Evolutionary conservation across 1,284 basidiomycete genomes (phyloP), one percentile per base, ranked within the genome.

Genomic region (Heterobasidion occidentale): DNA sequence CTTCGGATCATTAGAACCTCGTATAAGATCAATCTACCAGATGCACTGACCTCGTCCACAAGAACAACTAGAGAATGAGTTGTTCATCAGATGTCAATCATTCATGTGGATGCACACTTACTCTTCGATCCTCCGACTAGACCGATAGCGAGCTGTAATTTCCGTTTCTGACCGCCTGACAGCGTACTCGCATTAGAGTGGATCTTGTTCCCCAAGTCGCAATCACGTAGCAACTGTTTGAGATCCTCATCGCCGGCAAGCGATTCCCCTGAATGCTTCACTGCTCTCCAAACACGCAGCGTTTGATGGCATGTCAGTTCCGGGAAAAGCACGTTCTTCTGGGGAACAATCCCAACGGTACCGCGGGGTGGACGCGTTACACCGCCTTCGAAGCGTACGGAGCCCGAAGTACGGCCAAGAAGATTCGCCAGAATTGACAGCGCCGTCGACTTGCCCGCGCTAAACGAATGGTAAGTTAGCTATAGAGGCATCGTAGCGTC

Each of bases 241-340:
- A 83, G 68, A 65, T 90, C 84, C 53, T 81, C 80, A 14, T 78
- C 68, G 6, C 64, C 69, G 11, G 69, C 62, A 2, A 52, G 44
- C 36, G 75, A 71, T 46, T 71, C 69, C n/a, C 71, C 68, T n/a
- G 80, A 77, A 63, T 79, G 79, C 67, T 92, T 92, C 64, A 92
- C 77, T 5, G 83, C 83, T 36, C 73, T 75, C 89, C 90, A 92
- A 14, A 92, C 76, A 2, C 76, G 74, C 27, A 92, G 72, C 2
- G 88, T 91, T 68, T 92, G 84, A 55, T 81, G 74, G 64, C 87
- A 90, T 1, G 84, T 80, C 27, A 92, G 73, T 59, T 92, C 88
- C 1, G 88, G 81, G 69, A 90, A 90, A 1, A 92, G 74, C 2
- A 92, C 88, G 61, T 92, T 90, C 71, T 88, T 90, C 70, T 92